Base-by-base conservation (phyloP, 495 filamentous ascomycete genomes). In the Xylaria cubensis region DNA sequence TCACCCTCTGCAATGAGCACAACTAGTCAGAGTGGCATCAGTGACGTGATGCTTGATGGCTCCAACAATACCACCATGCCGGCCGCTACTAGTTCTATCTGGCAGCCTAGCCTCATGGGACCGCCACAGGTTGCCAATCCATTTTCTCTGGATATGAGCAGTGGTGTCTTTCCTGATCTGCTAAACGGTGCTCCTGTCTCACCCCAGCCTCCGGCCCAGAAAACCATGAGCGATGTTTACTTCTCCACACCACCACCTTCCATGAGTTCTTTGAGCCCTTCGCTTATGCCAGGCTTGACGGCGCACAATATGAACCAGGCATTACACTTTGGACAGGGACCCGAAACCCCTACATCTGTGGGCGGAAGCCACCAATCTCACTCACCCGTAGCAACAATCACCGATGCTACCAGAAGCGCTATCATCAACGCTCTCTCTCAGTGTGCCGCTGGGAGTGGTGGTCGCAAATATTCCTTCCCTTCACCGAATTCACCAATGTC, bases 1-100 rank as follows among this genome's bases (percentile, higher is more conserved):
- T 98, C 97, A 7, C 96, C 96, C 9, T 98, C 95, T 10, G 95
- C 92, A 29, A 94, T 97, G 76, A 97, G 95, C 81, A 96, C 92
- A 21, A 92, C 91, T 36, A 97, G 95, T 76, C 94, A 95, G 74
- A 95, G 92, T 81, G 93, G 92, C 17, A 92, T 97, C 76, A 97
- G 94, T 80, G 95, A 98, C 77, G 88, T 94, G 70, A 95, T 97
- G 92, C 84, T 97, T 51, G 94, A 97, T 79, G 93, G 92, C 6
- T 90, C 92, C 13, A 92, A 92, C 74, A 90, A 86, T 66, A 85
- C 85, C 41, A 67, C 69, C 32, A 75, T 83, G 41, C 74, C 80
- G 15, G 78, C 87, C 8, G 79, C 81, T 32, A 84, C 87, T 36
- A 84, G 82, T 71, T 84, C 87, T 32, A 85, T 90, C 75, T 92